Percentiles rank a stretch among this genome's conserved stretches.
phyloP scores from a whole-genome alignment of 305 asterid species.

The Caryopteris hybrid region DNA sequence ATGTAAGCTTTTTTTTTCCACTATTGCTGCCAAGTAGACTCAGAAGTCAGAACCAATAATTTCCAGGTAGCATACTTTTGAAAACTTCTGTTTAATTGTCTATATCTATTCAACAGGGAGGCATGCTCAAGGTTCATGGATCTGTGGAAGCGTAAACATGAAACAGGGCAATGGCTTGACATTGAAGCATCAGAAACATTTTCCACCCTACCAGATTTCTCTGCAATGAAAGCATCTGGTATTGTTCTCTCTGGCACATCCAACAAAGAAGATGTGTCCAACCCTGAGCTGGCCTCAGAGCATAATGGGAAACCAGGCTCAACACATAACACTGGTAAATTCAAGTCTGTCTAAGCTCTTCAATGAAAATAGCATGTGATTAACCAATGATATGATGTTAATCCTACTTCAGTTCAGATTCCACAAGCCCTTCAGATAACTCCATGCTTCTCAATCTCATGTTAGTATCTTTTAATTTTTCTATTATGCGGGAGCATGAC shows the following conservation, averaged over 20 bases:
- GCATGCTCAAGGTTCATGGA: conserved; percentile 75
- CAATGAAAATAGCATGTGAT: not conserved
- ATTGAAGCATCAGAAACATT: conserved; percentile 68
- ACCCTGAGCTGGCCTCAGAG: conserved; percentile 39
- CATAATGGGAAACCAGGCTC: conserved; percentile 41
- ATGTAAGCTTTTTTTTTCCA: conserved; percentile 36
- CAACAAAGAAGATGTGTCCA: conserved; percentile 44
- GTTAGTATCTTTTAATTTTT: not conserved
- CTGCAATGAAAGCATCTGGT: conserved; percentile 56
- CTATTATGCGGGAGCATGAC: not conserved
- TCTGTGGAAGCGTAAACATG: conserved; percentile 87
- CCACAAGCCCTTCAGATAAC: not conserved
- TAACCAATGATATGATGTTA: not conserved
- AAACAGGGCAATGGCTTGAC: conserved; percentile 86
- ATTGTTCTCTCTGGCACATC: conserved; percentile 45
- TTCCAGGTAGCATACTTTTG: conserved; percentile 2
- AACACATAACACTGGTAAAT: conserved; percentile 43
- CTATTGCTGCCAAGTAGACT: conserved; percentile 4
- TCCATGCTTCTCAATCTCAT: conserved; percentile 2
- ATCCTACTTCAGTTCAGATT: not conserved
- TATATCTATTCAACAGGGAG: conserved; percentile 48
- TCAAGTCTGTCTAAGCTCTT: conserved; percentile 13
- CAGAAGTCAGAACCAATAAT: not conserved
- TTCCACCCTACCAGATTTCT: conserved; percentile 44
- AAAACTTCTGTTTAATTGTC: not conserved